phyloP scores from a whole-genome alignment of 768 basidiomycete genomes.

The Leccinum olivaceopallidum region DNA sequence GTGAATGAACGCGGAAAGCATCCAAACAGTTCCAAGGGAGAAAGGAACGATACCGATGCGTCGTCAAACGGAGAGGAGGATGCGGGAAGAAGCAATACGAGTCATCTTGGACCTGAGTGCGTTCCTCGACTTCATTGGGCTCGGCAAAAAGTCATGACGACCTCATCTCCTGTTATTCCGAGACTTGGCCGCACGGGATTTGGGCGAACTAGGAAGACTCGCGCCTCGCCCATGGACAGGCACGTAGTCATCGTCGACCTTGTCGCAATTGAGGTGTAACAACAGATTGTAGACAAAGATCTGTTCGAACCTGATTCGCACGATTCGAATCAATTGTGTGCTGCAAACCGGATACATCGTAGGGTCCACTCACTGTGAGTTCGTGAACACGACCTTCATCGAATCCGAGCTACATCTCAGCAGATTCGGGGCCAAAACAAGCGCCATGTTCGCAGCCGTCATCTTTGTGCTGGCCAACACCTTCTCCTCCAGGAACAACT shows the following conservation, averaged over 20 bases:
- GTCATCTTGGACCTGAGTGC: neutral
- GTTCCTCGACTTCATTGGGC: neutral
- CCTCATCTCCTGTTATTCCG: conserved; percentile 46
- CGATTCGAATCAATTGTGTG: conserved; percentile 6
- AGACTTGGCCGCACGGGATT: conserved; percentile 53
- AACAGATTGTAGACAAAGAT: conserved; percentile 85
- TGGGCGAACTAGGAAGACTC: conserved; percentile 44
- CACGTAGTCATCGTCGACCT: conserved; percentile 74
- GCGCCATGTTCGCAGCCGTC: conserved; percentile 84
- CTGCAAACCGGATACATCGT: neutral
- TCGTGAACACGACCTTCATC: conserved; percentile 89
- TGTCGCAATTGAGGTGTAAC: conserved; percentile 72
- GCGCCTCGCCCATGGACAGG: conserved; percentile 81
- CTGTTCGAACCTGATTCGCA: conserved; percentile 72
- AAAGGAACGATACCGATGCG: neutral
- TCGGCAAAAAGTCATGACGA: neutral
- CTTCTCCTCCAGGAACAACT: conserved; percentile 81
- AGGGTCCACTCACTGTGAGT: conserved; percentile 73
- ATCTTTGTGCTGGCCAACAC: conserved; percentile 79
- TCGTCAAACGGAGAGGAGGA: neutral
- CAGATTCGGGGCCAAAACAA: conserved; percentile 92
- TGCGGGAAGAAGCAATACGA: neutral
- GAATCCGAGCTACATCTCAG: conserved; percentile 84
- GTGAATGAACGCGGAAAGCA: neutral
- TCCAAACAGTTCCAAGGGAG: neutral